Evolutionary conservation across 768 basidiomycete species (phyloP), one percentile per base, ranked within the genome.

Genomic region (Dacryopinax spathularia): DNA sequence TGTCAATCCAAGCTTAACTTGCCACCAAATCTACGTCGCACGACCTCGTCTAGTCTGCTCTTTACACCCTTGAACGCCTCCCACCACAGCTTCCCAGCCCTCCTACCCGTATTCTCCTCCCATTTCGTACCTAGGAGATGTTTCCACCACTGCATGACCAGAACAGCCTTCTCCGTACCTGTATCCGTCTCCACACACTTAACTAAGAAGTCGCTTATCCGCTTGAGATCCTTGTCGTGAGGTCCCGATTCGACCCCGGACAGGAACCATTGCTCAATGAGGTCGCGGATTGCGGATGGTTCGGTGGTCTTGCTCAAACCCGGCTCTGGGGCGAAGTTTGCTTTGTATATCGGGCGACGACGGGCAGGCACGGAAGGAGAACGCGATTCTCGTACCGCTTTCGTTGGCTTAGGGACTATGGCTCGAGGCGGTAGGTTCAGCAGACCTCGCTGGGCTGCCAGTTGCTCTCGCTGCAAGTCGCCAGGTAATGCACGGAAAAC

Each of bases 111-210:
- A 73, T 12, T 78, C 81, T 81, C 86, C 91, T 69, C 81, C 73
- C 65, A 34, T 39, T 27, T 36, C 56, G 39, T 41, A 16, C 63
- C 62, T 3, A 91, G 72, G 29, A 93, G 70, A 33, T 86, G 78
- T 66, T 84, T 73, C 92, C 91, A 93, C 88, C 87, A 94, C 69
- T 81, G 85, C 78, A 90, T 77, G 18, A 89, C 81, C 27, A 81
- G 81, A 13, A 88, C 73, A 61, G 84, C 87, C 65, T 81, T 81
- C 73, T 87, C 86, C 37, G 91, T 74, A 0, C 89, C 84, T n/a
- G 69, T 80, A 70, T 89, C 87, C n/a, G 79, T 76, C 69, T 86
- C 84, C 34, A 87, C 82, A 63, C 82, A 84, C 66, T 82, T 81
- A 60, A 87, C 76, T 56, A 95, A 74, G 70, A 83, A 95, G 64